Conservation (phyloP, 345 rosid genomes). For the Salix viminalis region DNA sequence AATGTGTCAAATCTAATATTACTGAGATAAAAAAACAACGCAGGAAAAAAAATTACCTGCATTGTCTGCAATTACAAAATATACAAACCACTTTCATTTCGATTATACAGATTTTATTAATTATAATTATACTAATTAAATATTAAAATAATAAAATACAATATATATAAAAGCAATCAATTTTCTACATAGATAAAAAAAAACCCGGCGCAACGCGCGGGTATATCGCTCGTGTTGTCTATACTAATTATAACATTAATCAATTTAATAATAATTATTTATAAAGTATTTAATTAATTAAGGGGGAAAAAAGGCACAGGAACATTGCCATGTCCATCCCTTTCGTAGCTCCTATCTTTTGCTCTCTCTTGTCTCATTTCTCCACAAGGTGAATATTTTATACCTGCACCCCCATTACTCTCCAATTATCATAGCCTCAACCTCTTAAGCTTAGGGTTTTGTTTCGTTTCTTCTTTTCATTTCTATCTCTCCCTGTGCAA, state of each 20-base stretch:
- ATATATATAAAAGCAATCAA: too few species aligned
- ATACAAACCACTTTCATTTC: too few species aligned
- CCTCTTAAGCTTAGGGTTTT: conserved; percentile 5
- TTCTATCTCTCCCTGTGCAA: not conserved
- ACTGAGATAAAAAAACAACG: too few species aligned
- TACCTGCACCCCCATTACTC: not conserved
- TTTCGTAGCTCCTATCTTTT: conserved; percentile 16
- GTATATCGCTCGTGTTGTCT: too few species aligned
- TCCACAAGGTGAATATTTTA: conserved; percentile 6
- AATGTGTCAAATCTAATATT: too few species aligned
- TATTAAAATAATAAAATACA: too few species aligned
- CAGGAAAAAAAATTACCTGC: too few species aligned
- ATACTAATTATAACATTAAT: not conserved
- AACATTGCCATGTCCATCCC: conserved; percentile 12
- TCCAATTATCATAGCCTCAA: not conserved
- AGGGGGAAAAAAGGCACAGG: not conserved
- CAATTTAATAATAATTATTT: not conserved
- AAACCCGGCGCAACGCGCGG: too few species aligned
- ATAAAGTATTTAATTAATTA: not conserved
- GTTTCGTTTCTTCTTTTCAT: not conserved
- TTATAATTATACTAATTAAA: too few species aligned
- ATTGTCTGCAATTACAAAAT: too few species aligned
- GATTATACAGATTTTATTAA: too few species aligned
- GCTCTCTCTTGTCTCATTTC: conserved; percentile 27
- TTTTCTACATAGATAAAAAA: too few species aligned